Conservation (phyloP, 139 green algal genomes). For the Edaphochlamys debaryana region DNA sequence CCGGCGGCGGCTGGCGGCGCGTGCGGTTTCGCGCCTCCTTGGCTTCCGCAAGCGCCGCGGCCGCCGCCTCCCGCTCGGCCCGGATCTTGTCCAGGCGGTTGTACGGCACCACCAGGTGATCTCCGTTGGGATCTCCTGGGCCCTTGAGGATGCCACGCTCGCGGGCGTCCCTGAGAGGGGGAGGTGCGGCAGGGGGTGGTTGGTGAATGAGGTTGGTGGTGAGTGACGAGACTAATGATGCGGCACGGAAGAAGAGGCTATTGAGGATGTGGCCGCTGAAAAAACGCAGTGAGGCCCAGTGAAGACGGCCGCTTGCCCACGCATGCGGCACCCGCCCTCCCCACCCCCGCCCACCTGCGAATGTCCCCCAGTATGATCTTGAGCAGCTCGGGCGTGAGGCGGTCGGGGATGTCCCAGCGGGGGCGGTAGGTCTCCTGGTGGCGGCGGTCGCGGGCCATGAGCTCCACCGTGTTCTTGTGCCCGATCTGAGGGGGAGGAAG, state of each 20-base stretch:
- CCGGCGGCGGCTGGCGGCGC: too few relatives aligned
- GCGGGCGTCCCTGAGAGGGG: constrained; percentile 10
- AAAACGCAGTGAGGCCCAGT: too few relatives aligned
- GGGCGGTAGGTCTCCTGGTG: not conserved
- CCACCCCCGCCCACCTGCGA: not conserved
- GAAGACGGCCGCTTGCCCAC: too few relatives aligned
- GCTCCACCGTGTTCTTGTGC: constrained; percentile 31
- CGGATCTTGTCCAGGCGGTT: not conserved
- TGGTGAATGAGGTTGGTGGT: not conserved
- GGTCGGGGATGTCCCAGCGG: constrained; percentile 48
- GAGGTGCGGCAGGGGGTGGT: not conserved
- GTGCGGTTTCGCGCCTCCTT: not conserved
- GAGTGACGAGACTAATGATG: too few relatives aligned
- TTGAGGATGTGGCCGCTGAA: too few relatives aligned
- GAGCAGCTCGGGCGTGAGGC: constrained; percentile 55
- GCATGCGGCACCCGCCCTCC: too few relatives aligned
- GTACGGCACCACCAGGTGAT: constrained; percentile 23
- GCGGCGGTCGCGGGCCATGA: not conserved
- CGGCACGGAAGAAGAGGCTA: too few relatives aligned
- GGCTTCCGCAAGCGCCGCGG: not conserved
- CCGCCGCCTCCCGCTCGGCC: not conserved
- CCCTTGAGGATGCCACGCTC: constrained; percentile 15
- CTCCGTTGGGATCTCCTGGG: constrained; percentile 24
- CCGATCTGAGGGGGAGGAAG: not conserved
- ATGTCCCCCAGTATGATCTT: constrained; percentile 42